These are phyloP conservation scores for Fusarium coicis DNA, from an alignment of 2,329 filamentous ascomycete species.

Conservation along the genomic window DNA sequence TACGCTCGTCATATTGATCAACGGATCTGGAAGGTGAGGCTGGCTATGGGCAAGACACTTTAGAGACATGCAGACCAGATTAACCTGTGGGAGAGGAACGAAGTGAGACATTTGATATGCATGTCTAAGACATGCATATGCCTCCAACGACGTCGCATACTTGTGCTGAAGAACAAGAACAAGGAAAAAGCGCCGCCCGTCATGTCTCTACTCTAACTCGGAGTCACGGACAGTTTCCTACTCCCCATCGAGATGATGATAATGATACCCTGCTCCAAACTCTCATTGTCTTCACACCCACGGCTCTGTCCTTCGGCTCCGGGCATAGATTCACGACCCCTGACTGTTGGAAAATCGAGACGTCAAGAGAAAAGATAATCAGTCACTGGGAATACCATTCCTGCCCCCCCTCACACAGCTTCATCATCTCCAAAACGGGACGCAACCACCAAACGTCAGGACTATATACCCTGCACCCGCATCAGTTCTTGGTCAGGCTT, in stretches of 20 bases:
- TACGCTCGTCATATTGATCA: slow-evolving; percentile 9
- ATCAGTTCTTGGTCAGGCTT: slow-evolving; percentile 40
- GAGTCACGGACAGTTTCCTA: slow-evolving; percentile 3
- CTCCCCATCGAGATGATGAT: not conserved
- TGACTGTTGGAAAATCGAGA: slow-evolving; percentile 6
- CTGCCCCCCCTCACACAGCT: slow-evolving; percentile 15
- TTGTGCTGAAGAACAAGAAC: slow-evolving; percentile 30
- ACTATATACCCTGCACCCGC: slow-evolving; percentile 35
- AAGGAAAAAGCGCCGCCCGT: slow-evolving; percentile 11
- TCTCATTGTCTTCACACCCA: slow-evolving; percentile 2
- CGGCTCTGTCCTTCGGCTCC: slow-evolving; percentile 12
- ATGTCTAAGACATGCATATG: slow-evolving; percentile 50
- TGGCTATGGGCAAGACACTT: slow-evolving; percentile 40
- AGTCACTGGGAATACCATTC: slow-evolving; percentile 25
- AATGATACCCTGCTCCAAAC: not conserved
- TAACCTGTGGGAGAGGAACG: slow-evolving; percentile 49
- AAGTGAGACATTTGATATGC: slow-evolving; percentile 52
- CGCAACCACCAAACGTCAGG: slow-evolving; percentile 22
- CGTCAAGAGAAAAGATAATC: slow-evolving; percentile 27
- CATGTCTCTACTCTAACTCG: not conserved
- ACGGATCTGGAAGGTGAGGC: slow-evolving; percentile 19
- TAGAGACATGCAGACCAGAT: slow-evolving; percentile 44
- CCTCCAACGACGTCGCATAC: slow-evolving; percentile 38
- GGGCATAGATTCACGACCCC: slow-evolving; percentile 18
- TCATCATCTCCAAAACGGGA: slow-evolving; percentile 18